These are phyloP conservation scores for Penicillium sp. DNA, from an alignment of 2,329 filamentous ascomycete genomes.

Conservation along the genomic window DNA sequence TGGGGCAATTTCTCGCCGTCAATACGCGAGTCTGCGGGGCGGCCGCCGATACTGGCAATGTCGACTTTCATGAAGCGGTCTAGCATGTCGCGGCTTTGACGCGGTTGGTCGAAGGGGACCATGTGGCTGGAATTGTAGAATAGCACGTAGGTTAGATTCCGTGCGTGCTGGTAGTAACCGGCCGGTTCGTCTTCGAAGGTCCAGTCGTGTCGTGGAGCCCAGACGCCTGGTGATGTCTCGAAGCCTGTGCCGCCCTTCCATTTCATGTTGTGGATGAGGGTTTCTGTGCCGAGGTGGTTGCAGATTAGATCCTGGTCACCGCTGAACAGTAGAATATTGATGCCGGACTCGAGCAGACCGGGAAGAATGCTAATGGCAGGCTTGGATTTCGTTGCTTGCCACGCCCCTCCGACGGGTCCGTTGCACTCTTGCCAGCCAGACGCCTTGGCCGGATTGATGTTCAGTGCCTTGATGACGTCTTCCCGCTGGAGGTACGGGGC, in stretches of 20 bases:
- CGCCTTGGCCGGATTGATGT: constrained; percentile 79
- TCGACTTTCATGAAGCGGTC: constrained; percentile 95
- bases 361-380: constrained; percentile 78
- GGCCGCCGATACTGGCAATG: constrained; percentile 83
- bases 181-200: constrained; percentile 86
- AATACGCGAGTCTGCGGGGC: constrained; percentile 75
- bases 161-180: constrained; percentile 90
- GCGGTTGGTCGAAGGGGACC: constrained; percentile 93
- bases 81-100: constrained; percentile 90
- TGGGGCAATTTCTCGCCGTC: constrained; percentile 83
- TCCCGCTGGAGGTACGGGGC: constrained; percentile 80
- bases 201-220: constrained; percentile 93
- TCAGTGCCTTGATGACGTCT: constrained; percentile 80
- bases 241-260: constrained; percentile 95
- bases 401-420: constrained; percentile 73
- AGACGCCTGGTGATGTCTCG: constrained; percentile 81
- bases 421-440: constrained; percentile 93
- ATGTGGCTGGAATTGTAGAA: constrained; percentile 98
- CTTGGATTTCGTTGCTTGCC: constrained; percentile 70
- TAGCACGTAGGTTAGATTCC: constrained; percentile 92
- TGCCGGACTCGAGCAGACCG: constrained; percentile 69
- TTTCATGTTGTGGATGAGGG: constrained; percentile 83
- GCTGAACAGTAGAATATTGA: constrained; percentile 86
- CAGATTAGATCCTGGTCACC: constrained; percentile 94
- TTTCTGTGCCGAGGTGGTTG: constrained; percentile 93